These are phyloP conservation scores for Waltiozyma sp. DNA, from an alignment of 1,139 yeast genomes.

Conservation along the genomic window DNA sequence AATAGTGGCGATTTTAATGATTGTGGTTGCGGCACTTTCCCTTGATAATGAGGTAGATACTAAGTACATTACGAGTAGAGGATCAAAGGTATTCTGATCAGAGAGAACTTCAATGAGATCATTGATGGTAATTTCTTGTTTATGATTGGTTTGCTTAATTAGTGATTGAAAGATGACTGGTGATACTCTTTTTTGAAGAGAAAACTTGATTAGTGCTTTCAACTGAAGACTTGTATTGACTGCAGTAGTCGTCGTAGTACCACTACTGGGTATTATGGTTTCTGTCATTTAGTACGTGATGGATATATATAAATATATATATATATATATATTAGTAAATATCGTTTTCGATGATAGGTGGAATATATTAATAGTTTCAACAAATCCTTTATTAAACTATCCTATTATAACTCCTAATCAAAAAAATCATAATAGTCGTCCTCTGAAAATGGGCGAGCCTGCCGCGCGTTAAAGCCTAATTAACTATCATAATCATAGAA, in stretches of 20 bases:
- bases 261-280: too few species aligned
- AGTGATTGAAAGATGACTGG: slow-evolving; percentile 11
- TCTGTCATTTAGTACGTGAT: too few species aligned
- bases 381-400: too few species aligned
- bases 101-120: slow-evolving; percentile 9
- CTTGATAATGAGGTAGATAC: slow-evolving; percentile 6
- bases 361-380: too few species aligned
- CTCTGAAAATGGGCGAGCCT: too few species aligned
- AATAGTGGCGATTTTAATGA: slow-evolving; percentile 8
- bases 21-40: slow-evolving; percentile 1
- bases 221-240: slow-evolving; percentile 2
- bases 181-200: slow-evolving; percentile 8
- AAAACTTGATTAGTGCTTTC: slow-evolving; percentile 8
- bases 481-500: too few species aligned
- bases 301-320: too few species aligned
- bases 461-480: too few species aligned
- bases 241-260: neutral
- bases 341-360: too few species aligned
- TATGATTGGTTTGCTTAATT: slow-evolving; percentile 15
- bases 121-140: slow-evolving; percentile 8
- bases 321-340: too few species aligned
- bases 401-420: too few species aligned
- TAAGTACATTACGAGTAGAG: slow-evolving; percentile 12
- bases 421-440: too few species aligned
- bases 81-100: slow-evolving; percentile 6